Conservation (phyloP, 345 rosid species). For the Eutrema japonicum region DNA sequence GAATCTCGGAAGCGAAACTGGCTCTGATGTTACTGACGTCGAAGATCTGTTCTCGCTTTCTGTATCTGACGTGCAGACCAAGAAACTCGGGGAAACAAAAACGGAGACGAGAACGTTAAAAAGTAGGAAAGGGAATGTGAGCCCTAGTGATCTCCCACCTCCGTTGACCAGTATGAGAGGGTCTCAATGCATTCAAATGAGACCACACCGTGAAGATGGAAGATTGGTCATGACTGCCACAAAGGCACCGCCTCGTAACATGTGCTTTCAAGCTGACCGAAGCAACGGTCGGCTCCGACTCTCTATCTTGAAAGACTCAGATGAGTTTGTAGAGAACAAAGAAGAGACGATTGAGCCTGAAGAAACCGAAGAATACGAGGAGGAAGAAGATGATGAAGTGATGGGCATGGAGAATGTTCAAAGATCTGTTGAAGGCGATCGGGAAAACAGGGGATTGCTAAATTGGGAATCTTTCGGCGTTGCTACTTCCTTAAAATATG, state of each 20-base stretch:
- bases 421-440: slow-evolving; percentile 50
- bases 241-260: slow-evolving; percentile 42
- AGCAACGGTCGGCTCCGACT: slow-evolving; percentile 85
- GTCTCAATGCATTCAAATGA: slow-evolving; percentile 53
- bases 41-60: slow-evolving; percentile 48
- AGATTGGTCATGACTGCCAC: slow-evolving; percentile 67
- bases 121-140: slow-evolving; percentile 40
- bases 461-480: slow-evolving; percentile 63
- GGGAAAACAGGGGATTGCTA: slow-evolving; percentile 51
- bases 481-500: slow-evolving; percentile 59
- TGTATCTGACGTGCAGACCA: slow-evolving; percentile 35
- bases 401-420: slow-evolving; percentile 43
- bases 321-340: slow-evolving; percentile 22
- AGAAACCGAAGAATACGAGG: slow-evolving; percentile 26
- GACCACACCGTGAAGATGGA: slow-evolving; percentile 77
- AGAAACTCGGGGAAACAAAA: slow-evolving; percentile 23
- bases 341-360: slow-evolving; percentile 35
- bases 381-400: slow-evolving; percentile 24
- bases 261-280: slow-evolving; percentile 64
- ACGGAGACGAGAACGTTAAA: slow-evolving; percentile 46
- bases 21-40: slow-evolving; percentile 55
- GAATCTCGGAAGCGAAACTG: slow-evolving; percentile 81
- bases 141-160: slow-evolving; percentile 66
- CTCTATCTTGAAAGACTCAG: slow-evolving; percentile 44
- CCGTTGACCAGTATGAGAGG: slow-evolving; percentile 79